Base-by-base conservation (phyloP, 345 rosid genomes). In the Orychophragmus violaceus region DNA sequence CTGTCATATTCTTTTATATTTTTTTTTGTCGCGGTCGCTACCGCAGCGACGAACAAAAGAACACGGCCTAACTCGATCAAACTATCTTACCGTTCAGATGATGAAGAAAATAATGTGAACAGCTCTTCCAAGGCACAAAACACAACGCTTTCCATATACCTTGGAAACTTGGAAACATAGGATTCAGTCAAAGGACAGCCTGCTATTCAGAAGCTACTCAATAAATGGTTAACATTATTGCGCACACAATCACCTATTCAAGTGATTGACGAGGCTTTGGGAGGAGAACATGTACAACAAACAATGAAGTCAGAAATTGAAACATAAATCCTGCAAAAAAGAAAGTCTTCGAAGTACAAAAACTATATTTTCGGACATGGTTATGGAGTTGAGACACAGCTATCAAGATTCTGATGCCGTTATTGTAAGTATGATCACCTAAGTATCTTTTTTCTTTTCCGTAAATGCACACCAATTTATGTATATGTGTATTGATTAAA, bases 151-250 rank as follows among this genome's bases (percentile, higher is more conserved):
- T 77, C n/a, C 91, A 27, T 89, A 78, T 81, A 79, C 87, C n/a
- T n/a, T n/a, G n/a, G n/a, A n/a, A n/a, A n/a, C 22, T 82, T 88
- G 2, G 83, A 84, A 66, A 70, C 84, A 50, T 84, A 80, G 23
- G 89, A 82, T 52, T 75, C 83, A 19, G 49, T 82, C 50, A 67
- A 71, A 49, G 87, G 84, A 25, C 85, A 90, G 5, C 85, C 87
- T 45, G 90, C 92, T 78, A 85, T 89, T 63, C 88, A 82, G 50
- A 84, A 73, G 59, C 78, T 87, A 62, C 89, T 91, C 74, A 87
- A 82, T 81, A 89, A 87, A 75, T 89, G 96, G 98, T 75, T 89
- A 71, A 81, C 78, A 68, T 54, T 84, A 73, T 60, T 85, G 77
- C 71, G 81, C 39, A 78, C 88, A 22, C 86, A 82, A 13, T 71